A percentile compares a stretch with the other conserved stretches of the same genome.
Conservation (phyloP, 768 basidiomycete species). For the Serendipita sp. region DNA sequence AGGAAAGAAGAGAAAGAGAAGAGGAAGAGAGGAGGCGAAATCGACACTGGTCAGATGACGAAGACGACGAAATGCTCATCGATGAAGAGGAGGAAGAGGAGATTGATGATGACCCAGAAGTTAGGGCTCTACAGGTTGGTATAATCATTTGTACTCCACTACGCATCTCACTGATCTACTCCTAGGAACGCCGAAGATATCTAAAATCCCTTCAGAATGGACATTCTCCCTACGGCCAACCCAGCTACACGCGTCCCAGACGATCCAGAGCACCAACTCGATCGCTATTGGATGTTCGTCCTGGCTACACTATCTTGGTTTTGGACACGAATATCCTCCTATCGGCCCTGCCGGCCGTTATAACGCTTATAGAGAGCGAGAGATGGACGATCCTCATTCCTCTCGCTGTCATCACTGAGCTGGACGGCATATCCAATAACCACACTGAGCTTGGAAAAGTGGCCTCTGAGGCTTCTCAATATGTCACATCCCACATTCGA, state of each 20-base stretch:
- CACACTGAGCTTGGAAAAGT: slow-evolving; percentile 51
- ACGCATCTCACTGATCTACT: slow-evolving; percentile 11
- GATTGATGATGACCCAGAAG: slow-evolving; percentile 51
- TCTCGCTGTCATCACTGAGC: slow-evolving; percentile 89
- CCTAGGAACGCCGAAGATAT: slow-evolving; percentile 56
- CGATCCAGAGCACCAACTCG: slow-evolving; percentile 20
- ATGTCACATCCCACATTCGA: slow-evolving; percentile 60
- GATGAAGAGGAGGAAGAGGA: slow-evolving; percentile 34
- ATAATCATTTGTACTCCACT: slow-evolving; percentile 6
- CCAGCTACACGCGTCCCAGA: slow-evolving; percentile 18
- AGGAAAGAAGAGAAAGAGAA: slow-evolving; percentile 47
- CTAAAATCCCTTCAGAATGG: slow-evolving; percentile 42
- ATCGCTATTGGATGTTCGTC: slow-evolving; percentile 38
- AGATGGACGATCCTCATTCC: slow-evolving; percentile 84
- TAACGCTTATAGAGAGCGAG: slow-evolving; percentile 58
- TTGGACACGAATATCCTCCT: slow-evolving; percentile 92
- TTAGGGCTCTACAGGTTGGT: slow-evolving; percentile 64
- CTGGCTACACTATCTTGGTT: slow-evolving; percentile 82
- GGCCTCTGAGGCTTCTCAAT: slow-evolving; percentile 54
- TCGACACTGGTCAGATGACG: slow-evolving; percentile 43
- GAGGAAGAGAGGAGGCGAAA: slow-evolving; percentile 49
- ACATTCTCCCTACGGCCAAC: slow-evolving; percentile 15
- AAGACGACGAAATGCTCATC: slow-evolving; percentile 28
- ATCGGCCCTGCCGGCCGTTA: slow-evolving; percentile 57
- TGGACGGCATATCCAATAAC: slow-evolving; percentile 69